Evolutionary conservation across 805 yeast species (phyloP).

Genomic region (Wickerhamomyces strasburgensis): DNA sequence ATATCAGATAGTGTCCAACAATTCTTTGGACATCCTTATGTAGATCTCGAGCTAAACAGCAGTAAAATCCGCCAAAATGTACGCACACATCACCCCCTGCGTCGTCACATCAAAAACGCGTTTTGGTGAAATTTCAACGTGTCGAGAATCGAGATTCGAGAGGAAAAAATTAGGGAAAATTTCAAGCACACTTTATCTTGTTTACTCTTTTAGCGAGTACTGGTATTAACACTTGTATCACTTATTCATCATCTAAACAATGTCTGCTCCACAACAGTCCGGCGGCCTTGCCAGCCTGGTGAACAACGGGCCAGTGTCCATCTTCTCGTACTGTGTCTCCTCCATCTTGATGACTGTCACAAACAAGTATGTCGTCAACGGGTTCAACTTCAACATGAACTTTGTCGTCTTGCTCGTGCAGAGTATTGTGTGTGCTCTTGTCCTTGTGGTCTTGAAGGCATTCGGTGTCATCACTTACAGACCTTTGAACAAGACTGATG

Average conservation of each 20-base stretch:
- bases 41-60: no score
- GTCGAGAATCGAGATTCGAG: no score
- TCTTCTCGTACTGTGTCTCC: slow-evolving; percentile 81
- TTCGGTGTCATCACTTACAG: slow-evolving; percentile 81
- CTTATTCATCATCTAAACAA: no score
- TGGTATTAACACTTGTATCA: no score
- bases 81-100: no score
- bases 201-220: background rate
- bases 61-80: no score
- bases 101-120: no score
- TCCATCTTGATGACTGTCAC: slow-evolving; percentile 97
- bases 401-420: slow-evolving; percentile 87
- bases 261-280: slow-evolving; percentile 12
- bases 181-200: background rate
- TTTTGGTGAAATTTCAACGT: no score
- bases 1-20: no score
- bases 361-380: slow-evolving; percentile 83
- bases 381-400: slow-evolving; percentile 73
- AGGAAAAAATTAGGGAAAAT: no score
- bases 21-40: no score
- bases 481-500: slow-evolving; percentile 79
- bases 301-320: slow-evolving; percentile 56
- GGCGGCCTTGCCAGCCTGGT: slow-evolving; percentile 30
- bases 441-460: slow-evolving; percentile 67
- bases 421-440: slow-evolving; percentile 72